A percentile compares a stretch with the other conserved stretches of the same genome.
Conservation (phyloP, 352 stramenopile species). For the Aphanomyces cochlioides region DNA sequence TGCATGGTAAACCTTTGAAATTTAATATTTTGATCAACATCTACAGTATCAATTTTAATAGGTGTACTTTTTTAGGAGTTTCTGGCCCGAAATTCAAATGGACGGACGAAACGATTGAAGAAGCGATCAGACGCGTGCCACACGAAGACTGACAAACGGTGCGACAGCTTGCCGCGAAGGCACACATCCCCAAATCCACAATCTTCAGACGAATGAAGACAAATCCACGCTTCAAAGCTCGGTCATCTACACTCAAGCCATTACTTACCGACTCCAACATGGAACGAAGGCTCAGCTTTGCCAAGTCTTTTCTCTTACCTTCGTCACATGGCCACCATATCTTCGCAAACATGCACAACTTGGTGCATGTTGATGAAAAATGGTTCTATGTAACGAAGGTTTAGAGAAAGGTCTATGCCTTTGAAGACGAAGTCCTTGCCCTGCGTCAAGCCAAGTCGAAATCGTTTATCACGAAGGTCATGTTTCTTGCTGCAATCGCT, state of each 20-base stretch:
- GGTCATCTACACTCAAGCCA: neutral
- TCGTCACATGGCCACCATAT: neutral
- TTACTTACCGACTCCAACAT: neutral
- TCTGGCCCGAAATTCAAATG: neutral
- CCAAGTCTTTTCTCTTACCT: neutral
- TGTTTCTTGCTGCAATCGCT: constrained; percentile 34
- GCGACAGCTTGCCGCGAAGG: neutral
- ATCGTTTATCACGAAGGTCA: constrained; percentile 24
- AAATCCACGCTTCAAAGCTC: neutral
- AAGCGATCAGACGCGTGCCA: neutral
- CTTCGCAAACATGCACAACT: constrained; percentile 11
- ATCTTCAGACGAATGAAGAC: neutral
- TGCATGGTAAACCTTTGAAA: neutral
- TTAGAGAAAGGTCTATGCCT: too few species aligned
- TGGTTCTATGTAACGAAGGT: constrained; percentile 14
- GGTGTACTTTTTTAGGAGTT: neutral
- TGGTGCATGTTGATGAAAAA: constrained; percentile 3
- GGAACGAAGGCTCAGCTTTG: neutral
- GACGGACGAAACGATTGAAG: neutral
- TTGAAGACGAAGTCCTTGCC: neutral
- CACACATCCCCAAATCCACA: neutral
- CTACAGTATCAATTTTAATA: neutral
- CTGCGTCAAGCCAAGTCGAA: neutral
- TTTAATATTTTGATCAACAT: neutral
- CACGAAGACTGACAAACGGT: neutral